A percentile compares a stretch with the other conserved stretches of the same genome.
Conservation (phyloP, 345 rosid genomes). For the Moricandia moricandioides region DNA sequence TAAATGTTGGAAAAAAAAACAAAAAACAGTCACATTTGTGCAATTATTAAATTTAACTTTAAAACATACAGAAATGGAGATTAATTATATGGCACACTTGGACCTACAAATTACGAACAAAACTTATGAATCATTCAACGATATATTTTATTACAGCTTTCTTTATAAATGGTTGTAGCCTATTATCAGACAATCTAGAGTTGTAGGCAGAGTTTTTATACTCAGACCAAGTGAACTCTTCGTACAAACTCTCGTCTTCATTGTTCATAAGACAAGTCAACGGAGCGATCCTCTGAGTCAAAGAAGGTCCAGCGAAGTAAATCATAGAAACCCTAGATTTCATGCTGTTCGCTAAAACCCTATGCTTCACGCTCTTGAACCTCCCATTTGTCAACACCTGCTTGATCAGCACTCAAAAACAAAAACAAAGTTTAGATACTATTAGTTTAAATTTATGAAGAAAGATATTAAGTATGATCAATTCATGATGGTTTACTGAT, state of each 20-base stretch:
- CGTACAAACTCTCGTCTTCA: constrained; percentile 56
- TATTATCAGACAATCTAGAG: constrained; percentile 58
- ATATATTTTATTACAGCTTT: constrained; percentile 9
- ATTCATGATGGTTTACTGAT: neutral
- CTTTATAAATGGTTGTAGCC: constrained; percentile 56
- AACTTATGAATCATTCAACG: neutral
- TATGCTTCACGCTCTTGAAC: constrained; percentile 81
- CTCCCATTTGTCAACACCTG: constrained; percentile 94
- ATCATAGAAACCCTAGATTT: constrained; percentile 79
- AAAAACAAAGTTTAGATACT: neutral
- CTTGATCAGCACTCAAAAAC: neutral
- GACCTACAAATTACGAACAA: neutral
- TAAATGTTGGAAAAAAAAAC: too few species aligned
- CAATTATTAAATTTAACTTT: too few species aligned
- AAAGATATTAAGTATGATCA: neutral
- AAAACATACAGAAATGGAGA: too few species aligned
- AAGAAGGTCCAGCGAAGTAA: constrained; percentile 85
- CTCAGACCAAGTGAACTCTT: constrained; percentile 90
- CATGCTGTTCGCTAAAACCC: constrained; percentile 55
- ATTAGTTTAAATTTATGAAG: neutral
- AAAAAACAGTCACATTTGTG: too few species aligned
- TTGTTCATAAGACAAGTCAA: constrained; percentile 51
- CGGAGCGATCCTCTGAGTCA: constrained; percentile 58
- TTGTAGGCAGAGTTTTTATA: constrained; percentile 64
- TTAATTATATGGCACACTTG: neutral